Base-by-base conservation (phyloP, 1,139 yeast species). In the Taiozyma sp. region DNA sequence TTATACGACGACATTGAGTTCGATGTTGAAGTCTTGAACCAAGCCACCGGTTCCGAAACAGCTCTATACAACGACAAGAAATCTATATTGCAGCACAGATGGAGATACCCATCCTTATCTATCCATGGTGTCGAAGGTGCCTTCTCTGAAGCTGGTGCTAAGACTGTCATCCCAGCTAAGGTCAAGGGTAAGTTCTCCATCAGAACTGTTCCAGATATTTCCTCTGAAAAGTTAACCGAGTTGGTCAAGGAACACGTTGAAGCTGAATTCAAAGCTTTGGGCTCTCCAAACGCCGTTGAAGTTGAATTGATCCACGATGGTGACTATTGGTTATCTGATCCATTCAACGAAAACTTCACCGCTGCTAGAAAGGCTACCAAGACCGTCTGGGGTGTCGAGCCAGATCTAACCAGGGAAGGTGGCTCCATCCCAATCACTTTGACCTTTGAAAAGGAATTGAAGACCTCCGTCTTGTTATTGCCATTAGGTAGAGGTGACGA, bases 401-500 rank as follows among this genome's bases (percentile, higher is more conserved):
- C 99, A 42, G 99, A 95, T 71, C 82, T 89, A 68, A 95, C 99
- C 51, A 86, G 99, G 75, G 99, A 93, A 74, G 98, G 99, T 66
- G 99, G 99, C 34, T 91, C 97, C 4, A 93, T 93, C 65, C 99
- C 99, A 61, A 91, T 93, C 67, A 92, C 99, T 42, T 74, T 93
- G 62, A 84, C 96, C 47, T 93, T 93, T 73, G 96, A 93, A 75
- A 78, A 90, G 64, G 83, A 84, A 66, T 80, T 93, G 65, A 84
- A 87, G 63, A 87, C 96, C 42, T 85, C 84, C 59, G 98, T 92
- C 38, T 78, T 93, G 58, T 76, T 93, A 65, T 80, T 93, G 63
- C 99, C 99, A 58, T 88, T 93, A 88, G 99, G 99, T 60, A 86
- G 96, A 72, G 99, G 98, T 63, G 98, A 93, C 68, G 99, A 95